A percentile compares a stretch with the other conserved stretches of the same genome.
Conservation (phyloP, 108 stramenopile species). For the Epithemia pelagica region DNA sequence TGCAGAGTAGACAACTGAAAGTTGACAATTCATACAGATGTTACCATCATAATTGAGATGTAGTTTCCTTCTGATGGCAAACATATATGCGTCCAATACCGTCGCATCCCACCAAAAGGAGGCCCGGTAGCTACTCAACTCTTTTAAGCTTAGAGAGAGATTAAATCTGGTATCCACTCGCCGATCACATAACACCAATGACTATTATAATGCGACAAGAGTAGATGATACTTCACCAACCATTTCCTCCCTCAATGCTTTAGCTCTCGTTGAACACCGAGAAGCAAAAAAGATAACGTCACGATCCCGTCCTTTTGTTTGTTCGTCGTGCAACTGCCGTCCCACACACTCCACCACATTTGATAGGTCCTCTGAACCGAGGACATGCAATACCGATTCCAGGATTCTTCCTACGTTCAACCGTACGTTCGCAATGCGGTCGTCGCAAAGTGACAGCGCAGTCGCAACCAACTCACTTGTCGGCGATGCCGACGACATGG, state of each 20-base stretch:
- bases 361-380: conserved; percentile 56
- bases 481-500: conserved; percentile 38
- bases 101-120: too few relatives aligned
- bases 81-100: too few relatives aligned
- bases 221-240: background rate
- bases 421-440: conserved; percentile 76
- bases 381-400: conserved; percentile 36
- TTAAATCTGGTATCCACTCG: too few relatives aligned
- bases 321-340: conserved; percentile 68
- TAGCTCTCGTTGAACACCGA: background rate
- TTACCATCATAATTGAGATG: too few relatives aligned
- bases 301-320: conserved; percentile 47
- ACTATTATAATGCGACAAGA: background rate
- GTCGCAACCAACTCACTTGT: conserved; percentile 56
- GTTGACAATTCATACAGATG: too few relatives aligned
- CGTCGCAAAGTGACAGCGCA: conserved; percentile 60
- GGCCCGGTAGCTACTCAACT: too few relatives aligned
- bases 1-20: background rate
- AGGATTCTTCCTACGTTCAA: conserved; percentile 78
- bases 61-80: too few relatives aligned
- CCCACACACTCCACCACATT: conserved; percentile 46
- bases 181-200: too few relatives aligned
- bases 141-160: too few relatives aligned
- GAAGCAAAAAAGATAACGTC: conserved; percentile 76
- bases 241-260: background rate